Conservation (phyloP, 805 yeast genomes). For the Cyberlindnera mycetangii region DNA sequence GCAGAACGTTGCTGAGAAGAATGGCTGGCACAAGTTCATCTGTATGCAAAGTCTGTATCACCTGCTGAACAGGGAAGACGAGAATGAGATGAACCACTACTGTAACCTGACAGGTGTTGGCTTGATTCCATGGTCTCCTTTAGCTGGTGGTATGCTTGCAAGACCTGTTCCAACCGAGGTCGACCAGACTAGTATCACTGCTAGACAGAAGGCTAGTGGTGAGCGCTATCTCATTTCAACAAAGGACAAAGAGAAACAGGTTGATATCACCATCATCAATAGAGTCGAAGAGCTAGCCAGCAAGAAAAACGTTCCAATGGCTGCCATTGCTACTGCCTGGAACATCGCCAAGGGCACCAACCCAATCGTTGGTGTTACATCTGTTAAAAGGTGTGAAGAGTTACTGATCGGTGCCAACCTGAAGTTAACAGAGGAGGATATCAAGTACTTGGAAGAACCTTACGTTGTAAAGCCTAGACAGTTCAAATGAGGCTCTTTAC, state of each 20-base stretch:
- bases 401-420: slow-evolving; percentile 42
- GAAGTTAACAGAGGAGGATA: slow-evolving; percentile 28
- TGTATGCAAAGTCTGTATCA: slow-evolving; percentile 58
- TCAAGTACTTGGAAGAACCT: slow-evolving; percentile 20
- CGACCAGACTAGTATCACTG: background rate
- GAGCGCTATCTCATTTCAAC: background rate
- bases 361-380: slow-evolving; percentile 57
- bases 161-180: slow-evolving; percentile 36
- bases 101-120: slow-evolving; percentile 53
- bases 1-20: slow-evolving; percentile 52
- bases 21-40: slow-evolving; percentile 56
- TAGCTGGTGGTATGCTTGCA: slow-evolving; percentile 51
- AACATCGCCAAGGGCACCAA: slow-evolving; percentile 43
- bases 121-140: slow-evolving; percentile 59
- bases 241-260: background rate
- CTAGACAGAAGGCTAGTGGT: background rate
- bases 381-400: slow-evolving; percentile 49
- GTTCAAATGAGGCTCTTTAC: too few relatives aligned
- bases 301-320: slow-evolving; percentile 47
- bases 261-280: slow-evolving; percentile 36
- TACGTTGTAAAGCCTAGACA: slow-evolving; percentile 5
- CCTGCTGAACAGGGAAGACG: slow-evolving; percentile 56
- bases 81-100: slow-evolving; percentile 56
- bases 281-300: slow-evolving; percentile 54
- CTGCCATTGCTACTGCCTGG: slow-evolving; percentile 51